phyloP scores from a whole-genome alignment of 345 rosid species.

The Diplotaxis tenuifolia region DNA sequence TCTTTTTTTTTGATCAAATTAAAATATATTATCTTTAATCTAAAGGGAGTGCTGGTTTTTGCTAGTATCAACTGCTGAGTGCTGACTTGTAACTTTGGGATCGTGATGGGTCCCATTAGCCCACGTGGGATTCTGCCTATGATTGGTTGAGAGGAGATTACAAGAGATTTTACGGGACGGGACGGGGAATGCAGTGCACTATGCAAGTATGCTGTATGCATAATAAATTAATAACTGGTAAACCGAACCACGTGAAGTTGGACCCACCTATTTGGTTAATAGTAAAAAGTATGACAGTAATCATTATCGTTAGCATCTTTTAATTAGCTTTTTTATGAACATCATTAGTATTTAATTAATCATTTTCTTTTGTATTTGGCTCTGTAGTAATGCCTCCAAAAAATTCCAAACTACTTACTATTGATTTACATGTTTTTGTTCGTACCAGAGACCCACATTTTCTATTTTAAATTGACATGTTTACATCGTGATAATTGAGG shows the following conservation, averaged over 20 bases:
- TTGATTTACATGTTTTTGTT: not conserved
- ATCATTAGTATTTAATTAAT: not conserved
- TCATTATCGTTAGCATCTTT: slow-evolving; percentile 4
- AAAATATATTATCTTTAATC: slow-evolving; percentile 27
- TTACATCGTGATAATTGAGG: not conserved
- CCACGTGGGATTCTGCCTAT: slow-evolving; percentile 60
- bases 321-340: too few species aligned
- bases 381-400: not conserved
- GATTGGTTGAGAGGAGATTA: slow-evolving; percentile 76
- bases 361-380: not conserved
- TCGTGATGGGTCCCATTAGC: slow-evolving; percentile 38
- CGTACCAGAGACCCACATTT: not conserved
- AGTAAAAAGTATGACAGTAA: not conserved
- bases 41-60: slow-evolving; percentile 12
- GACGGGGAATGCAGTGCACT: not conserved
- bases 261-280: slow-evolving; percentile 5
- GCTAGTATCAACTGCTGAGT: slow-evolving; percentile 21
- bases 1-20: too few species aligned
- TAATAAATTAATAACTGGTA: slow-evolving; percentile 17
- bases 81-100: slow-evolving; percentile 22
- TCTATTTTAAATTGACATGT: not conserved
- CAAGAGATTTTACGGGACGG: slow-evolving; percentile 46
- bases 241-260: slow-evolving; percentile 49
- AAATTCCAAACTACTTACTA: not conserved
- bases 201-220: too few species aligned